Evolutionary conservation across 2,329 filamentous ascomycete genomes (phyloP).

Genomic region (Colletotrichum neosansevieriae): DNA sequence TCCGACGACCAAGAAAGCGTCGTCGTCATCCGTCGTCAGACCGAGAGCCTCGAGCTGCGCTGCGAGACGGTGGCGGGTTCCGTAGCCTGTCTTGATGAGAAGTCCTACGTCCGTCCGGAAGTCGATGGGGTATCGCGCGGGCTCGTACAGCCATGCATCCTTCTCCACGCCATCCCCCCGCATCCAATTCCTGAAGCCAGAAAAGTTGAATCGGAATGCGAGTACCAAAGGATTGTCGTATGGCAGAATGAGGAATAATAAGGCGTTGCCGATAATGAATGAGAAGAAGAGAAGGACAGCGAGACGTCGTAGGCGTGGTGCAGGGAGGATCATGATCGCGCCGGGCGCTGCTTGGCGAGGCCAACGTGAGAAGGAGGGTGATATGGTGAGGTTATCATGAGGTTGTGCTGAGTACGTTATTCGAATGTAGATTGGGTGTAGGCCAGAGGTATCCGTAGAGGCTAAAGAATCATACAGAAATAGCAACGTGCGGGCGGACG

Average conservation of each 20-base stretch:
- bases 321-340: slow-evolving; percentile 21
- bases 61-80: slow-evolving; percentile 61
- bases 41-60: slow-evolving; percentile 61
- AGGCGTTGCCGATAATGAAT: slow-evolving; percentile 28
- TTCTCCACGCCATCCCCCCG: slow-evolving; percentile 45
- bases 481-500: no score
- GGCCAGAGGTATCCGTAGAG: neutral
- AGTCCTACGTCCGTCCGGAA: slow-evolving; percentile 61
- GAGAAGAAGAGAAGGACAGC: slow-evolving; percentile 1
- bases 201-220: slow-evolving; percentile 39
- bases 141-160: slow-evolving; percentile 57
- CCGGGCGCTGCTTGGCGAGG: neutral
- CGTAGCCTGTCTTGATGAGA: slow-evolving; percentile 68
- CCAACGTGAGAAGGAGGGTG: neutral
- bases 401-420: neutral
- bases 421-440: neutral
- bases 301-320: slow-evolving; percentile 31
- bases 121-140: slow-evolving; percentile 57
- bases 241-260: slow-evolving; percentile 36
- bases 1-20: slow-evolving; percentile 61
- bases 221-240: slow-evolving; percentile 39
- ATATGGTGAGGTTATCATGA: neutral
- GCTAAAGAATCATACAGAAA: no score
- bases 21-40: slow-evolving; percentile 50
- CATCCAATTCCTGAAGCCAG: slow-evolving; percentile 48